phyloP scores from a whole-genome alignment of 2,329 filamentous ascomycete genomes.

The Chaetomium sp. region DNA sequence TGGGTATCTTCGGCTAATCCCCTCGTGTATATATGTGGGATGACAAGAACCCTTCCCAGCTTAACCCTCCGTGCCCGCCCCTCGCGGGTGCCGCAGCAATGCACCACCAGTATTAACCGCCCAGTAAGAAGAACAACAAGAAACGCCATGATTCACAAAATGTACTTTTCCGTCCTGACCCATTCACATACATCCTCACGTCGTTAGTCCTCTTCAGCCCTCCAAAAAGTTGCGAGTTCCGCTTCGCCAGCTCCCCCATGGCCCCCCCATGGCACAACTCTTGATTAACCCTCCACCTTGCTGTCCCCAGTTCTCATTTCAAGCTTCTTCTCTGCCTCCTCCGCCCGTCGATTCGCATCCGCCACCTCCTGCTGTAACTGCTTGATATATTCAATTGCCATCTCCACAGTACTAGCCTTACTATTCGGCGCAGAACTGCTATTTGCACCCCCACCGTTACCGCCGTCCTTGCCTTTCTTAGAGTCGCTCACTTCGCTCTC shows the following conservation, averaged over 20 bases:
- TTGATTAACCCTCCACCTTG: not conserved
- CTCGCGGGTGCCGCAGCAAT: not conserved
- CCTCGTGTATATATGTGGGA: not conserved
- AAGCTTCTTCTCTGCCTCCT: constrained; percentile 58
- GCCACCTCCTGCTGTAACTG: constrained; percentile 67
- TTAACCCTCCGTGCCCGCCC: not conserved
- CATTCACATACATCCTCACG: not conserved
- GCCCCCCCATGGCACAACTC: not conserved
- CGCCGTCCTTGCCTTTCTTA: constrained; percentile 42
- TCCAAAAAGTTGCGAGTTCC: not conserved
- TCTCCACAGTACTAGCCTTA: constrained; percentile 96
- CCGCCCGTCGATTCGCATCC: constrained; percentile 57
- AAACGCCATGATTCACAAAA: not conserved
- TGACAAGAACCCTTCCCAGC: too few species aligned
- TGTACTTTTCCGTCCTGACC: not conserved
- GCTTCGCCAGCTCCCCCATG: not conserved
- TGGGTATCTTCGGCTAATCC: constrained; percentile 10
- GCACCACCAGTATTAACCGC: not conserved
- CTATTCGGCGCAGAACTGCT: constrained; percentile 57
- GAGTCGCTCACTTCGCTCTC: constrained; percentile 30
- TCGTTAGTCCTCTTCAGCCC: not conserved
- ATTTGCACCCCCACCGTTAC: constrained; percentile 29
- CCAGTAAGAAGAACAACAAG: not conserved
- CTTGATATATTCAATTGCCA: constrained; percentile 93
- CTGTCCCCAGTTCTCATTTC: constrained; percentile 7